These are phyloP conservation scores for Solanum clarkiae DNA, from an alignment of 257 asterid species.

Conservation along the genomic window DNA sequence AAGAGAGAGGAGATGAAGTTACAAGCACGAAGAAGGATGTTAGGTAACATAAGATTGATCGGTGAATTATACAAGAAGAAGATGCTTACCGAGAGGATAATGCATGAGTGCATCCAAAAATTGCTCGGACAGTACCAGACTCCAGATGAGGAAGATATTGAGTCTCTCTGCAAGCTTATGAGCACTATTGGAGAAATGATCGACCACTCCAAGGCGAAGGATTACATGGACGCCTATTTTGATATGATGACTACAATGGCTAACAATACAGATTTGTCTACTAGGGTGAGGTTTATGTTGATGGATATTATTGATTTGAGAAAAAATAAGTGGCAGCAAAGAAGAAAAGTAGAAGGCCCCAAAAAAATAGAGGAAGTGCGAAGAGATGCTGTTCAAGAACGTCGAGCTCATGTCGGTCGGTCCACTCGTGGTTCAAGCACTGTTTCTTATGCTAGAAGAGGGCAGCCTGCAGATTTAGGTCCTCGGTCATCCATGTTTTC, in stretches of 20 bases:
- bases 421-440: constrained; percentile 1
- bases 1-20: constrained; percentile 15
- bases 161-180: constrained; percentile 25
- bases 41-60: constrained; percentile 26
- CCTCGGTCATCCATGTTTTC: constrained; percentile 6
- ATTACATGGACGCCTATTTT: constrained; percentile 23
- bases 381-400: constrained; percentile 23
- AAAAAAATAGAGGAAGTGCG: constrained; percentile 24
- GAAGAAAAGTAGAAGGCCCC: constrained; percentile 32
- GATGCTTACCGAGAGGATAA: constrained; percentile 23
- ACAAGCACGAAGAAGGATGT: constrained; percentile 18
- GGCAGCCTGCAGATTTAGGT: constrained; percentile 6
- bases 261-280: constrained; percentile 7
- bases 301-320: constrained; percentile 28
- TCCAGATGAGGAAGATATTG: constrained; percentile 29
- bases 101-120: constrained; percentile 23
- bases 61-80: constrained; percentile 31
- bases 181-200: constrained; percentile 21
- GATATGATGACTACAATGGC: constrained; percentile 11
- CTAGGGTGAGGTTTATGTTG: constrained; percentile 25
- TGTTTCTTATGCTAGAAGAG: constrained; percentile 9
- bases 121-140: constrained; percentile 16
- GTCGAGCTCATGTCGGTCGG: constrained; percentile 11
- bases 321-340: constrained; percentile 28
- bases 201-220: constrained; percentile 20